These are phyloP conservation scores for Lentinus brumalis DNA, from an alignment of 768 basidiomycete genomes.

Conservation along the genomic window DNA sequence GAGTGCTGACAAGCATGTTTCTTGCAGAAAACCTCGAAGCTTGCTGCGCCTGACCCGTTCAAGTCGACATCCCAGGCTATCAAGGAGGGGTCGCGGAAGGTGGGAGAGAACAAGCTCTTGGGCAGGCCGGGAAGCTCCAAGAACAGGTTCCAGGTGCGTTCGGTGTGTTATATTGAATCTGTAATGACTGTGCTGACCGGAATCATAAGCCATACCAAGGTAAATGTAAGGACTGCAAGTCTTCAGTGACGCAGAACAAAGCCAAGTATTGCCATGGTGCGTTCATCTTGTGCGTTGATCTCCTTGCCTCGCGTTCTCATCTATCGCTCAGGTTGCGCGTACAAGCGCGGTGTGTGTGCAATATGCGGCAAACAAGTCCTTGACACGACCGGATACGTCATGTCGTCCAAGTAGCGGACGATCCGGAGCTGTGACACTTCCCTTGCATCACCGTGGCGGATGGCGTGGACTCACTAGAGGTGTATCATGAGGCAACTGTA, in stretches of 20 bases:
- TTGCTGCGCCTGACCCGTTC: constrained; percentile 90
- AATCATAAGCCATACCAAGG: constrained; percentile 72
- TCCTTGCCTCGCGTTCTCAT: background rate
- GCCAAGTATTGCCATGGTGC: constrained; percentile 89
- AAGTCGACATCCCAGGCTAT: constrained; percentile 69
- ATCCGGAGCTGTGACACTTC: background rate
- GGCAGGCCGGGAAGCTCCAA: constrained; percentile 69
- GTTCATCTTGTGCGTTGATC: constrained; percentile 23
- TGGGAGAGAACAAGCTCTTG: constrained; percentile 80
- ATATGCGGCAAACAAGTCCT: constrained; percentile 88
- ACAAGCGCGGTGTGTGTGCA: constrained; percentile 83
- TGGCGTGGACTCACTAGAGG: constrained; percentile 15
- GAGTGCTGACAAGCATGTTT: constrained; percentile 26
- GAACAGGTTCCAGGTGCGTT: constrained; percentile 73
- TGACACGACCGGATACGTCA: constrained; percentile 80
- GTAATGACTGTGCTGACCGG: constrained; percentile 17
- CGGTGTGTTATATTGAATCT: background rate
- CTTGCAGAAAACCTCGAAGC: constrained; percentile 82
- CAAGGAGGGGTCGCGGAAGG: constrained; percentile 78
- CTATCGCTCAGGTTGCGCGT: constrained; percentile 68
- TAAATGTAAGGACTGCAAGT: constrained; percentile 89
- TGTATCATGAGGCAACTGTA: constrained; percentile 14
- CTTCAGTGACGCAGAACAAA: constrained; percentile 79
- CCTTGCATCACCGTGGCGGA: background rate
- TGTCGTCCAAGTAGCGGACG: constrained; percentile 73